Percentiles rank a stretch among this genome's conserved stretches.
Evolutionary conservation across 805 yeast species (phyloP).

Genomic region (Zygoascus flipseniorum): DNA sequence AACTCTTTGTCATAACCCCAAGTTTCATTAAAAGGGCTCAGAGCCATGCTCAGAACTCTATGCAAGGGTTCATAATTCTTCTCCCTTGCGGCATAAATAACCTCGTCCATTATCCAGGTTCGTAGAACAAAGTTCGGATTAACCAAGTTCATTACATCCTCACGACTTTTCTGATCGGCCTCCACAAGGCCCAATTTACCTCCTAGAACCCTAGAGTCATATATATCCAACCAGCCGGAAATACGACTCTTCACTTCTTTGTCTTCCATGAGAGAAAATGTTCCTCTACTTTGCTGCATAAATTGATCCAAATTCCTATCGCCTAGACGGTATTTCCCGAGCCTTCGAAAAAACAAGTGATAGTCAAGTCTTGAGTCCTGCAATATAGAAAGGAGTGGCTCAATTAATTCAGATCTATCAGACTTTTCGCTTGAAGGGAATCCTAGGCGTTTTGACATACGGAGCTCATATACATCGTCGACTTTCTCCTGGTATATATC

Average conservation of each 20-base stretch:
- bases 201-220: constrained; percentile 34
- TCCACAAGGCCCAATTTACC: constrained; percentile 28
- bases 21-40: constrained; percentile 58
- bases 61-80: constrained; percentile 44
- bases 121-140: constrained; percentile 82
- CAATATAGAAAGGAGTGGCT: constrained; percentile 55
- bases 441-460: constrained; percentile 65
- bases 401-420: constrained; percentile 34
- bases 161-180: constrained; percentile 26
- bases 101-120: constrained; percentile 82
- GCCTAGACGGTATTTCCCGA: constrained; percentile 35
- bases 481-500: constrained; percentile 58
- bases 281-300: constrained; percentile 28
- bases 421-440: constrained; percentile 36
- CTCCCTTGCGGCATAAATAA: constrained; percentile 49
- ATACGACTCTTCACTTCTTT: constrained; percentile 37
- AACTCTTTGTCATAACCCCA: constrained; percentile 63
- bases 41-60: constrained; percentile 62
- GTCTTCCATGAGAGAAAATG: constrained; percentile 23
- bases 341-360: constrained; percentile 62
- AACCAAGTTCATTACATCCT: constrained; percentile 32
- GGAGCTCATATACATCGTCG: constrained; percentile 45
- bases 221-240: constrained; percentile 46
- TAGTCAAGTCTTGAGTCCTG: constrained; percentile 61
- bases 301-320: constrained; percentile 22